These are phyloP conservation scores for Wickerhamiella sergipiensis DNA, from an alignment of 805 yeast genomes.

Conservation along the genomic window DNA sequence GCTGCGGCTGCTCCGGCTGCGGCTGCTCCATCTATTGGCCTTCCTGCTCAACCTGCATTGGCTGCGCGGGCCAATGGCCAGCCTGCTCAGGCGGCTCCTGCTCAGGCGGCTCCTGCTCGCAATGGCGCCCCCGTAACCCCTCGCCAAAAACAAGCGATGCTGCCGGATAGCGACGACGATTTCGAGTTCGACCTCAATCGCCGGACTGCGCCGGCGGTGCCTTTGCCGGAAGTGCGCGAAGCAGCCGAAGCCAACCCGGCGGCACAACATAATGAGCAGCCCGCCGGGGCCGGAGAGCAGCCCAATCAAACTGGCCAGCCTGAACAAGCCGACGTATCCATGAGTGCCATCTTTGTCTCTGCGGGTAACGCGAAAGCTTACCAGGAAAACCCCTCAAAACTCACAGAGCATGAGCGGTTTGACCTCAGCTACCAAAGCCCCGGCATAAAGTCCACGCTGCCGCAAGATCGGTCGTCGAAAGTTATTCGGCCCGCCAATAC, in stretches of 20 bases:
- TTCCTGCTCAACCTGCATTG: neutral
- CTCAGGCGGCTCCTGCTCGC: neutral
- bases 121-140: neutral
- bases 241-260: neutral
- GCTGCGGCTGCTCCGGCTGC: neutral
- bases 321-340: neutral
- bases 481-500: neutral
- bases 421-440: constrained; percentile 5
- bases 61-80: neutral
- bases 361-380: constrained; percentile 9
- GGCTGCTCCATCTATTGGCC: neutral
- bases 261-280: no score
- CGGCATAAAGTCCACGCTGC: constrained; percentile 2
- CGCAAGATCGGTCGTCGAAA: constrained; percentile 7
- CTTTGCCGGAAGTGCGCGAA: neutral
- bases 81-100: neutral
- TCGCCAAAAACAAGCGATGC: neutral
- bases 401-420: neutral
- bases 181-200: neutral
- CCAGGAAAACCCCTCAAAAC: neutral
- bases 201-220: neutral
- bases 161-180: constrained; percentile 1
- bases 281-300: no score
- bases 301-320: neutral
- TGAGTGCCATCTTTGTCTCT: constrained; percentile 9